phyloP scores from a whole-genome alignment of 352 stramenopile species.

The Pythium phragmitis region DNA sequence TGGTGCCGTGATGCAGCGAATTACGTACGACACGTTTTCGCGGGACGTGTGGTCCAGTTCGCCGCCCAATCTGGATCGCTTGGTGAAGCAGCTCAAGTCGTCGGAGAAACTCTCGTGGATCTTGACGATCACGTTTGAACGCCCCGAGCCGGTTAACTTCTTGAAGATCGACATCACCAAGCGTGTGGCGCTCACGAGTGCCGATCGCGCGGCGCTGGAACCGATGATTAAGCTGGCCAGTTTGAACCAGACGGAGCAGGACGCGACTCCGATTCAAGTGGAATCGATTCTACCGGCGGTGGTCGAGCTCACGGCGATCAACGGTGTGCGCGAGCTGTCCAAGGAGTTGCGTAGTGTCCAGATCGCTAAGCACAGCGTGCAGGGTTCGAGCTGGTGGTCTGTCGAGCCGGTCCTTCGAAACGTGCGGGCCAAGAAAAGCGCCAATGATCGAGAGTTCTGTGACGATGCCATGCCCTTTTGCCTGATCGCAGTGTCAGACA shows the following conservation, averaged over 20 bases:
- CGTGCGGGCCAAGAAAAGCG: slow-evolving; percentile 6
- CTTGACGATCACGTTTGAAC: slow-evolving; percentile 64
- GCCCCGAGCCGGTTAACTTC: slow-evolving; percentile 58
- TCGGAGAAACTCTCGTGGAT: slow-evolving; percentile 71
- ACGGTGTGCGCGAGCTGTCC: slow-evolving; percentile 55
- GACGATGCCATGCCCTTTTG: slow-evolving; percentile 57
- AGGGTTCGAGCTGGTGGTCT: slow-evolving; percentile 67
- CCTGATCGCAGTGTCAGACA: slow-evolving; percentile 81
- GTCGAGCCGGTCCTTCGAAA: slow-evolving; percentile 42
- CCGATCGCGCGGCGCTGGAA: slow-evolving; percentile 63
- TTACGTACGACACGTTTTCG: slow-evolving; percentile 81
- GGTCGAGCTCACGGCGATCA: slow-evolving; percentile 72
- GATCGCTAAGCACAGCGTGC: slow-evolving; percentile 56
- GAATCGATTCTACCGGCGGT: slow-evolving; percentile 54
- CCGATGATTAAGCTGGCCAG: slow-evolving; percentile 66
- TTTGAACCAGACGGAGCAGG: slow-evolving; percentile 21
- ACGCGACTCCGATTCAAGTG: slow-evolving; percentile 41
- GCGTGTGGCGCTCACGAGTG: slow-evolving; percentile 40
- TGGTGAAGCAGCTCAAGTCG: slow-evolving; percentile 73
- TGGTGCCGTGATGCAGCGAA: slow-evolving; percentile 69
- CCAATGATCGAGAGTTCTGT: slow-evolving; percentile 46
- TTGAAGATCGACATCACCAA: slow-evolving; percentile 61
- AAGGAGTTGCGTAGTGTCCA: slow-evolving; percentile 50
- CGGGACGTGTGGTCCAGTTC: slow-evolving; percentile 70
- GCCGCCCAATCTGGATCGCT: slow-evolving; percentile 64